Base-by-base conservation (phyloP, 176 grass and related monocot species). In the Tuctoria greenei region DNA sequence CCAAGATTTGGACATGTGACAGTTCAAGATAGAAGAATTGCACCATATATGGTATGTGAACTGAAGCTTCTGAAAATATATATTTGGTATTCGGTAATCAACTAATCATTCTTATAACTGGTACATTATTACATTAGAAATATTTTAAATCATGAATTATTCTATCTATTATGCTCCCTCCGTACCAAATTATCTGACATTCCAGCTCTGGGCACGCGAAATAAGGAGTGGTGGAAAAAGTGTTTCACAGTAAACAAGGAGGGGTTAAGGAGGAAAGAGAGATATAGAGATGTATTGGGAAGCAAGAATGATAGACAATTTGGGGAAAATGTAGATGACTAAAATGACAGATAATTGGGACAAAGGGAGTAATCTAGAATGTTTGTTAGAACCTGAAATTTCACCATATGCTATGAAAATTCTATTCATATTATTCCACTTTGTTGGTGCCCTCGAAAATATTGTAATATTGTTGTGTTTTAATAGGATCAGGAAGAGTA, bases 401-500 rank as follows among this genome's bases (percentile, higher is more conserved):
- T 38, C 25, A 23, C 23, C 5, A 10, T 74, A 28, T 42, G n/a
- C 52, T 28, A 26, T 80, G 26, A 6, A 69, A 35, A 55, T 21
- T 56, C 75, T 63, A 31, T 31, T 75, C 26, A 69, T 54, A 24
- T 27, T 37, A 7, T 72, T 72, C 1, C 49, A 49, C 16, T 13
- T 46, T 52, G 54, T 59, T 16, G 10, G 16, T 64, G 4, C 34
- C 15, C 2, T 83, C 28, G 28, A 20, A 21, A 21, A 14, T 23
- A 49, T 43, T 81, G 40, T 56, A 63, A 81, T 76, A 1, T 43
- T 54, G 59, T 76, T 78, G 15, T 63, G 0, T 49, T 61, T 66
- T 74, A 37, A 64, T 82, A 93, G 91, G 91, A 90, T 70, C 71
- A 72, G 79, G 85, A 75, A 76, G 84, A 93, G 40, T 66, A 83